A percentile compares a stretch with the other conserved stretches of the same genome.
phyloP scores from a whole-genome alignment of 1,284 basidiomycete genomes.

The Athelia psychrophila region DNA sequence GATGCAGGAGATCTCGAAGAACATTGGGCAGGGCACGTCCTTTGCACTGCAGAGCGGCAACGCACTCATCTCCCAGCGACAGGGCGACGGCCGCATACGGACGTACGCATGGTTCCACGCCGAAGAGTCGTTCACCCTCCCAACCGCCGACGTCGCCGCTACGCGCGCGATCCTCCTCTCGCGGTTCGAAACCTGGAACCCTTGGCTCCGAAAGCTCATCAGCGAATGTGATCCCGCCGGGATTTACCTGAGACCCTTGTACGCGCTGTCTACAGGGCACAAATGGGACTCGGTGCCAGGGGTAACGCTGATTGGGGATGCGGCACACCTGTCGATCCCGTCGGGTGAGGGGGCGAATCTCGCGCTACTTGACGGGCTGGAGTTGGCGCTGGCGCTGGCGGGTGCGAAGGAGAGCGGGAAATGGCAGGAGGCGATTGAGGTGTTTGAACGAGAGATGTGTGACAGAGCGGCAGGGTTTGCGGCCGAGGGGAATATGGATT shows the following conservation, averaged over 20 bases:
- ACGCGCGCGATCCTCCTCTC: conserved; percentile 10
- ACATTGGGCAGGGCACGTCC: conserved; percentile 26
- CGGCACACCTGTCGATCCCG: conserved; percentile 46
- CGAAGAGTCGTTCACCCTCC: conserved; percentile 15
- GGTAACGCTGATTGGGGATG: conserved; percentile 35
- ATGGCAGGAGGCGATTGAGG: not conserved
- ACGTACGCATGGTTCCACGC: conserved; percentile 26
- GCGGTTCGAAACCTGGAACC: not conserved
- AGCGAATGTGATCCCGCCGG: conserved; percentile 5
- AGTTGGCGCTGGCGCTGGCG: conserved; percentile 26
- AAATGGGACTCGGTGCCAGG: not conserved
- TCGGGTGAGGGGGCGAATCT: conserved; percentile 43
- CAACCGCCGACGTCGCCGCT: not conserved
- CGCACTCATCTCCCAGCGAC: conserved; percentile 29
- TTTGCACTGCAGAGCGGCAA: conserved; percentile 24
- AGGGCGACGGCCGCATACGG: conserved; percentile 26
- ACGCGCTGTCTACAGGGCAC: not conserved
- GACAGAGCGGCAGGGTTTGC: not conserved
- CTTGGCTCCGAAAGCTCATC: conserved; percentile 13
- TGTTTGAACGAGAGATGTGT: not conserved
- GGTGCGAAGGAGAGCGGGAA: not conserved
- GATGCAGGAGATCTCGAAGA: conserved; percentile 19
- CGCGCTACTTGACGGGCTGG: conserved; percentile 25
- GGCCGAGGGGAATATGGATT: not conserved
- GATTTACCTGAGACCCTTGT: conserved; percentile 8